Evolutionary conservation across 371 early-diverging fungal species (phyloP), one percentile per base, ranked within the genome.

Genomic region (Parasitella parasitica): DNA sequence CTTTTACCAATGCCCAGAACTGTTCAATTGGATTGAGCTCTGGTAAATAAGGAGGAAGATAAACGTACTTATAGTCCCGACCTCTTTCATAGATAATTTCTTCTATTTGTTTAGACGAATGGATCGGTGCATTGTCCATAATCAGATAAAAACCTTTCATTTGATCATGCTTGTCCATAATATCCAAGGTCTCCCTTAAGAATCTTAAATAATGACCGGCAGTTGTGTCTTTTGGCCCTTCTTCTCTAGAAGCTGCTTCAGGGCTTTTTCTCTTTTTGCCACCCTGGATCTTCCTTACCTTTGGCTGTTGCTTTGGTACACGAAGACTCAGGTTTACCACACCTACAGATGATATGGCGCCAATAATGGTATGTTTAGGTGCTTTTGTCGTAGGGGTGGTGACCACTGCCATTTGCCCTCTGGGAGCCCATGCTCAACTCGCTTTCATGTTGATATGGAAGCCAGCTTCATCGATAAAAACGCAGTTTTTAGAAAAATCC

Each of bases 401-500:
- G 5, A 46, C 36, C 32, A 30, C 32, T 30, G 32, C 32, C 4
- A 30, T 30, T 30, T 30, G 32, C 32, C 32, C 46, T 52, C 32
- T 41, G 7, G 20, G 18, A 18, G 56, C 46, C 48, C 59, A 59
- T 18, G 34, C 55, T 28, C 39, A 15, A 8, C 41, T 41, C 8
- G 32, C 28, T 37, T 51, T 59, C 43, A 59, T 28, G 18, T 32
- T 59, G 18, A 52, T 59, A 36, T 60, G 26, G 41, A 60, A 60
- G 60, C 60, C 53, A 37, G 60, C 28, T 38, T 60, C 60, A 60
- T 53, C 60, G 26, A 60, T 60, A 38, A 60, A 60, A 36, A 60
- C 53, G 35, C 53, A 52, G 39, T 56, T 53, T 20, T 53, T 53
- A 34, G 53, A 32, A 34, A 53, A 35, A 20, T 53, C 36, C 53